Evolutionary conservation across 345 rosid genomes (phyloP).

Genomic region (Heritiera fomes): DNA sequence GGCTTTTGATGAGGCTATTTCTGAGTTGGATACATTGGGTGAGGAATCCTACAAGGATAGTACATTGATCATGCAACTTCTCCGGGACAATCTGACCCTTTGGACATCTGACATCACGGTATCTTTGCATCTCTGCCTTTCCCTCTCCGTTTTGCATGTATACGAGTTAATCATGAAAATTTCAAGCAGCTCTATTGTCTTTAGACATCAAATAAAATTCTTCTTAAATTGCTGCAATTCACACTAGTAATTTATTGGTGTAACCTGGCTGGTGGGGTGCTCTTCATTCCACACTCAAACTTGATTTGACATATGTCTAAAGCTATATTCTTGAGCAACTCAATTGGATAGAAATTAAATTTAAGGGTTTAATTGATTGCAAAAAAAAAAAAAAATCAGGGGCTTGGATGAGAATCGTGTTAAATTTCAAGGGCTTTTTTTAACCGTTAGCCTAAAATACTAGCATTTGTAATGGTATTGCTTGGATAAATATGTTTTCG

Average conservation of each 20-base stretch:
- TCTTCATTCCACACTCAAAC: neutral
- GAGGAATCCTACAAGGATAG: constrained; percentile 99
- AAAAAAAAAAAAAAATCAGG: no score
- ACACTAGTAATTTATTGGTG: no score
- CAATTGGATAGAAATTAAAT: no score
- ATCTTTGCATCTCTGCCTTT: constrained; percentile 12
- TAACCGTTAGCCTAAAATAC: no score
- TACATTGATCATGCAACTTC: constrained; percentile 96
- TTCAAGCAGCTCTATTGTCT: neutral
- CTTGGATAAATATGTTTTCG: no score
- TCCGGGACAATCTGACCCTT: constrained; percentile 90
- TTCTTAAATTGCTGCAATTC: neutral
- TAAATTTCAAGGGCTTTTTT: no score
- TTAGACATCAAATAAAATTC: neutral
- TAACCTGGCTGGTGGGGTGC: no score
- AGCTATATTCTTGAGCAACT: neutral
- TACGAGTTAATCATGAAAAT: neutral
- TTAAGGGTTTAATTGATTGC: no score
- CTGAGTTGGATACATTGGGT: constrained; percentile 96
- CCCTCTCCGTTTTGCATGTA: neutral
- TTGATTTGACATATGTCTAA: neutral
- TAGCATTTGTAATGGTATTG: no score
- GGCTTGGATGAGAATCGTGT: no score
- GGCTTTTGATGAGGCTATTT: constrained; percentile 98
- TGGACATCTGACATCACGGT: constrained; percentile 98